Evolutionary conservation across 78 protist species (phyloP).

Genomic region (Chrysochromulina parva): DNA sequence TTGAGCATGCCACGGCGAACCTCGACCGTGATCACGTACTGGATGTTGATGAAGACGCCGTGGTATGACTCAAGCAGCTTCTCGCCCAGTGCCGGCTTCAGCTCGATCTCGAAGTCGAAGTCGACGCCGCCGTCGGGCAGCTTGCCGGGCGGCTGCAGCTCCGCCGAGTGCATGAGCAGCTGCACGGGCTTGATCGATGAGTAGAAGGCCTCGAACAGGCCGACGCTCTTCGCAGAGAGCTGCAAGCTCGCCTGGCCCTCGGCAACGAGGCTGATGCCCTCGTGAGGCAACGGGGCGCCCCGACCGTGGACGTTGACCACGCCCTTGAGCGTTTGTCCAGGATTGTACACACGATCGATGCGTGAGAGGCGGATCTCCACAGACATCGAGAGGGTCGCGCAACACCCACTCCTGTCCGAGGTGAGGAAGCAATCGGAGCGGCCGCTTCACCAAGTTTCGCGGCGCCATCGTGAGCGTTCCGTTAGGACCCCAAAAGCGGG

Average conservation of each 20-base stretch:
- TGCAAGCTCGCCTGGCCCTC: background rate
- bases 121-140: constrained; percentile 21
- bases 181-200: background rate
- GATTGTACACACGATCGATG: too few relatives aligned
- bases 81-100: background rate
- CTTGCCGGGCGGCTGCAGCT: constrained; percentile 1
- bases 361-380: too few relatives aligned
- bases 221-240: background rate
- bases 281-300: background rate
- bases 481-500: too few relatives aligned
- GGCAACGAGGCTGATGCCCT: background rate
- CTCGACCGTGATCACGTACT: constrained; percentile 31
- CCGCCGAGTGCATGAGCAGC: background rate
- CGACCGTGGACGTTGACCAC: too few relatives aligned
- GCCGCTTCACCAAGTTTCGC: too few relatives aligned
- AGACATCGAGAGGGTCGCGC: too few relatives aligned
- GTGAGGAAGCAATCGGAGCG: too few relatives aligned
- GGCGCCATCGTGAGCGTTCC: too few relatives aligned
- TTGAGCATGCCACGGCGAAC: background rate
- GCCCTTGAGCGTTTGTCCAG: too few relatives aligned
- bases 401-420: too few relatives aligned
- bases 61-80: constrained; percentile 44
- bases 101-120: constrained; percentile 28
- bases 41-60: constrained; percentile 36
- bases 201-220: background rate